Evolutionary conservation across 129 eudicot genomes (phyloP).

Genomic region (Centaurea solstitialis): DNA sequence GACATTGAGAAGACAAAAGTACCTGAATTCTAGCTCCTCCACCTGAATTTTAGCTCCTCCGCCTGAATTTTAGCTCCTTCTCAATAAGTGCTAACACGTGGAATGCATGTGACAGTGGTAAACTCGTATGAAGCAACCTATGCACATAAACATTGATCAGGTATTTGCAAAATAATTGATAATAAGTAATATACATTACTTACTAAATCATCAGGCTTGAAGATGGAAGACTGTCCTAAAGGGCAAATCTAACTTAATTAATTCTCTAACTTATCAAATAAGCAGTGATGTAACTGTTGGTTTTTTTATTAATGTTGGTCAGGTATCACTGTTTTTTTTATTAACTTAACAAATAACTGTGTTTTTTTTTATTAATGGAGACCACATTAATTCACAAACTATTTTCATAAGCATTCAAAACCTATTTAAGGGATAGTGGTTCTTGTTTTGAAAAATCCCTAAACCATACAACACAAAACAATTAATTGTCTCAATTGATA

Average conservation of each 20-base stretch:
- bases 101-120: conserved; percentile 96
- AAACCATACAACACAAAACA: not conserved
- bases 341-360: too few relatives aligned
- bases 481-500: not conserved
- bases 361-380: too few relatives aligned
- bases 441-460: conserved; percentile 1
- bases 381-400: not conserved
- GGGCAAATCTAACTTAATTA: too few relatives aligned
- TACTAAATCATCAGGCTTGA: too few relatives aligned
- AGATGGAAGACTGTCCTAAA: too few relatives aligned
- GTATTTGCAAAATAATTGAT: too few relatives aligned
- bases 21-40: conserved; percentile 99
- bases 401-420: not conserved
- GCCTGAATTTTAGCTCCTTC: conserved; percentile 99
- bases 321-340: too few relatives aligned
- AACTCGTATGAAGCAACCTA: conserved; percentile 99
- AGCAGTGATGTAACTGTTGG: too few relatives aligned
- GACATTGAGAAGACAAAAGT: conserved; percentile 5
- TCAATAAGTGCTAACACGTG: conserved; percentile 93
- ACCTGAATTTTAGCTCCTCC: conserved; percentile 99
- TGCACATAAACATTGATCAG: too few relatives aligned
- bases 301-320: too few relatives aligned
- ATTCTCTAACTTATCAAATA: too few relatives aligned
- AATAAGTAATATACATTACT: too few relatives aligned
- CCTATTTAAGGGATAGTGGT: not conserved